phyloP scores from a whole-genome alignment of 208 protist species.

The Novymonas esmeraldas region DNA sequence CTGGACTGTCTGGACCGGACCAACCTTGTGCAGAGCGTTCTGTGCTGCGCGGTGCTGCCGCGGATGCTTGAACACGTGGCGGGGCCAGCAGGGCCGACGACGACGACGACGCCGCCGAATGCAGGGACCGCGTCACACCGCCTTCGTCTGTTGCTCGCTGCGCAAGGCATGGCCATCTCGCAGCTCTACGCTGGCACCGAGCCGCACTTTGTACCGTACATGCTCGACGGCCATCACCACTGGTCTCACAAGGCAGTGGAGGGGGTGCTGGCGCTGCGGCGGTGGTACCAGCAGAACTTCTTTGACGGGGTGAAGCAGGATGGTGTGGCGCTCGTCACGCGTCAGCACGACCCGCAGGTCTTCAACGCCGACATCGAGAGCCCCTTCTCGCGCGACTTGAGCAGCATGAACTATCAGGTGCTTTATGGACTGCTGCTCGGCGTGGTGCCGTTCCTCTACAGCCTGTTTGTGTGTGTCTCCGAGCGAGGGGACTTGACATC shows the following conservation, averaged over 20 bases:
- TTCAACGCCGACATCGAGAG: slow-evolving; percentile 64
- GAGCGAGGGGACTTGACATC: slow-evolving; percentile 18
- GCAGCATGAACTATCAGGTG: slow-evolving; percentile 64
- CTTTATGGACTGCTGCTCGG: slow-evolving; percentile 47
- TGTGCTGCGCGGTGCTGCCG: slow-evolving; percentile 44
- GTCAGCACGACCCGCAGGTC: slow-evolving; percentile 63
- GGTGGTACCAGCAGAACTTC: slow-evolving; percentile 86
- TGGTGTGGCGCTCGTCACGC: slow-evolving; percentile 68
- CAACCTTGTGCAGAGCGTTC: slow-evolving; percentile 72
- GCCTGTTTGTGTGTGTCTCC: slow-evolving; percentile 30
- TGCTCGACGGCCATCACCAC: slow-evolving; percentile 34
- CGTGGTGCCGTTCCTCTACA: slow-evolving; percentile 42
- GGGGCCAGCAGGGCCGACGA: background rate
- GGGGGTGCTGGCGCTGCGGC: slow-evolving; percentile 47
- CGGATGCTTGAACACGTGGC: slow-evolving; percentile 58
- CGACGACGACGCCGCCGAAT: background rate
- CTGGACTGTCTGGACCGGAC: slow-evolving; percentile 87
- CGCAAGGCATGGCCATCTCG: slow-evolving; percentile 72
- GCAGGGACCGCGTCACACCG: background rate
- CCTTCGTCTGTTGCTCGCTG: slow-evolving; percentile 41
- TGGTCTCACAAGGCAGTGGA: slow-evolving; percentile 19
- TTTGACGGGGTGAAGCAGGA: slow-evolving; percentile 84
- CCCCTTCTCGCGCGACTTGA: slow-evolving; percentile 69
- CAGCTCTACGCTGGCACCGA: slow-evolving; percentile 74
- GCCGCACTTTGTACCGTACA: slow-evolving; percentile 69